Conservation (phyloP, 768 basidiomycete species). For the Pleurotus giganteus region DNA sequence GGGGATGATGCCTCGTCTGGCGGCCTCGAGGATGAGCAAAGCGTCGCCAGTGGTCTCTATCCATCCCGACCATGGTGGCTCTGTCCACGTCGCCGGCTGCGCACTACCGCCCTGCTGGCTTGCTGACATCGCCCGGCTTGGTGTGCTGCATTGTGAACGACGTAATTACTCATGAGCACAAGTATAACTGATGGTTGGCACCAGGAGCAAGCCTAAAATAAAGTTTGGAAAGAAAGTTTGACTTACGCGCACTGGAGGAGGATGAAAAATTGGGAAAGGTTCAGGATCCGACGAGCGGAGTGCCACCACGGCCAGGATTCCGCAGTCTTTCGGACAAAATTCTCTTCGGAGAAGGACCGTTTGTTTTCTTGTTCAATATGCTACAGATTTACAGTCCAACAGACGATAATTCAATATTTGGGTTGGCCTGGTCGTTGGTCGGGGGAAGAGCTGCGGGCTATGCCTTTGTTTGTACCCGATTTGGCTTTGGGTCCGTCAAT, state of each 20-base stretch:
- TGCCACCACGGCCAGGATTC: slow-evolving; percentile 35
- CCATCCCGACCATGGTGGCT: slow-evolving; percentile 92
- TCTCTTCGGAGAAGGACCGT: background rate
- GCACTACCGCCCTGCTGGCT: slow-evolving; percentile 24
- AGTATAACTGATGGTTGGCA: slow-evolving; percentile 26
- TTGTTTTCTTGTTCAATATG: background rate
- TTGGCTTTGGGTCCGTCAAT: background rate
- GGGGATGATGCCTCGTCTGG: slow-evolving; percentile 85
- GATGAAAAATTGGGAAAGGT: slow-evolving; percentile 34
- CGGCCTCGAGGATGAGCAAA: slow-evolving; percentile 94
- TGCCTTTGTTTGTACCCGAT: background rate
- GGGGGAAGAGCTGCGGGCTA: slow-evolving; percentile 6
- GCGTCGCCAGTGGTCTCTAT: slow-evolving; percentile 96
- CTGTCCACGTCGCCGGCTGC: slow-evolving; percentile 60
- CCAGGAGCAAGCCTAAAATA: slow-evolving; percentile 45
- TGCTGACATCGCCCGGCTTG: slow-evolving; percentile 33
- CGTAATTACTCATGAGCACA: slow-evolving; percentile 1
- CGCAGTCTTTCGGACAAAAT: background rate
- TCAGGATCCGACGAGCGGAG: slow-evolving; percentile 18
- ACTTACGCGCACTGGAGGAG: slow-evolving; percentile 68
- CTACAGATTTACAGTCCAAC: background rate
- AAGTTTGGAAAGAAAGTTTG: slow-evolving; percentile 69
- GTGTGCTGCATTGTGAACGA: slow-evolving; percentile 4
- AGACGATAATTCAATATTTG: background rate
- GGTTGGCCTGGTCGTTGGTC: slow-evolving; percentile 1